Evolutionary conservation across 2,329 filamentous ascomycete genomes (phyloP).

Genomic region (Madurella fahalii): DNA sequence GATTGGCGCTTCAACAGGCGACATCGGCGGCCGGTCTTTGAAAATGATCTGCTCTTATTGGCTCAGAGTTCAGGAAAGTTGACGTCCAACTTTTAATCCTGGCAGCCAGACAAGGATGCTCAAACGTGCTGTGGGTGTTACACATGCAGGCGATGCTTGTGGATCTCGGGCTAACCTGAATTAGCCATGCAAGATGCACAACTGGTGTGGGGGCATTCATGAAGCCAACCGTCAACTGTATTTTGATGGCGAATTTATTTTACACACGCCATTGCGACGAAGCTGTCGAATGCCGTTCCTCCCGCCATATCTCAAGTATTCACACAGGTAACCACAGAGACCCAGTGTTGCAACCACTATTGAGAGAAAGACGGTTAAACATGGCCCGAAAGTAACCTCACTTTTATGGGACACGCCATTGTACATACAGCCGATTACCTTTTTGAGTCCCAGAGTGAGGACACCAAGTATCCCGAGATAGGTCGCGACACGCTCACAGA

Average conservation of each 20-base stretch:
- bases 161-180: conserved; percentile 24
- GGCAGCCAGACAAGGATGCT: conserved; percentile 18
- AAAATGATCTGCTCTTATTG: conserved; percentile 27
- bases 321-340: no score
- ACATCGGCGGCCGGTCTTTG: conserved; percentile 29
- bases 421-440: no score
- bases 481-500: no score
- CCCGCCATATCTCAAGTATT: no score
- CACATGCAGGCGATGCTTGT: conserved; percentile 28
- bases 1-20: conserved; percentile 17
- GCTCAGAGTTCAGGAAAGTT: conserved; percentile 13
- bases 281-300: neutral
- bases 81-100: conserved; percentile 19
- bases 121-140: conserved; percentile 20
- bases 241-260: conserved; percentile 18
- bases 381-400: no score
- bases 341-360: no score
- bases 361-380: no score
- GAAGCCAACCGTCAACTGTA: conserved; percentile 3
- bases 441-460: no score
- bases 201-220: conserved; percentile 26
- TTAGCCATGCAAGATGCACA: conserved; percentile 21
- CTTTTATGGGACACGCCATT: no score
- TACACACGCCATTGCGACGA: conserved; percentile 18
- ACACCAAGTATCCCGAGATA: no score